Evolutionary conservation across 768 basidiomycete genomes (phyloP).

Genomic region (Asterophora lycoperdoides): DNA sequence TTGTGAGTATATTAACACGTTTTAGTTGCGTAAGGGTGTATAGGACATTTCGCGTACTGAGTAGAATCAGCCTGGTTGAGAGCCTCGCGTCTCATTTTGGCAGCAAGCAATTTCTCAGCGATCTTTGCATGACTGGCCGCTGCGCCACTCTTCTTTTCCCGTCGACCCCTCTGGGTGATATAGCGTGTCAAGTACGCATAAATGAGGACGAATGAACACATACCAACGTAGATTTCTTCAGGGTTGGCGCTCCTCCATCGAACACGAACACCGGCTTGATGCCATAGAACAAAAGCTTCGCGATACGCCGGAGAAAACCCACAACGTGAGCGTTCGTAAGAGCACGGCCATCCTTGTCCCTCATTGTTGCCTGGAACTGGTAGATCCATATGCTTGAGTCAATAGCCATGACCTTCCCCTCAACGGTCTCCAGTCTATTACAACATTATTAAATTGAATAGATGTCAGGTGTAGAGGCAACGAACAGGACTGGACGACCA

Average conservation of each 20-base stretch:
- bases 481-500: slow-evolving; percentile 86
- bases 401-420: slow-evolving; percentile 94
- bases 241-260: slow-evolving; percentile 89
- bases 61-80: slow-evolving; percentile 38
- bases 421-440: slow-evolving; percentile 83
- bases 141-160: slow-evolving; percentile 87
- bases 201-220: slow-evolving; percentile 20
- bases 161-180: slow-evolving; percentile 67
- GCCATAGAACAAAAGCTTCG: slow-evolving; percentile 93
- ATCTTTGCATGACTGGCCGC: slow-evolving; percentile 80
- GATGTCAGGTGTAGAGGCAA: neutral
- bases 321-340: slow-evolving; percentile 92
- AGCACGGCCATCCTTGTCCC: slow-evolving; percentile 90
- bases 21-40: neutral
- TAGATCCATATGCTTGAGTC: slow-evolving; percentile 99
- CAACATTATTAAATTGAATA: neutral
- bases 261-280: slow-evolving; percentile 99
- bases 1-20: neutral
- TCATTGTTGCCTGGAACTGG: slow-evolving; percentile 99
- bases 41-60: neutral
- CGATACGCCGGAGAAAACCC: slow-evolving; percentile 85
- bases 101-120: slow-evolving; percentile 89
- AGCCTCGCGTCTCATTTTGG: slow-evolving; percentile 88
- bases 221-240: slow-evolving; percentile 90
- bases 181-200: neutral